phyloP scores from a whole-genome alignment of 228 moss, liverwort and hornwort species.

The Sphagnum fallax region DNA sequence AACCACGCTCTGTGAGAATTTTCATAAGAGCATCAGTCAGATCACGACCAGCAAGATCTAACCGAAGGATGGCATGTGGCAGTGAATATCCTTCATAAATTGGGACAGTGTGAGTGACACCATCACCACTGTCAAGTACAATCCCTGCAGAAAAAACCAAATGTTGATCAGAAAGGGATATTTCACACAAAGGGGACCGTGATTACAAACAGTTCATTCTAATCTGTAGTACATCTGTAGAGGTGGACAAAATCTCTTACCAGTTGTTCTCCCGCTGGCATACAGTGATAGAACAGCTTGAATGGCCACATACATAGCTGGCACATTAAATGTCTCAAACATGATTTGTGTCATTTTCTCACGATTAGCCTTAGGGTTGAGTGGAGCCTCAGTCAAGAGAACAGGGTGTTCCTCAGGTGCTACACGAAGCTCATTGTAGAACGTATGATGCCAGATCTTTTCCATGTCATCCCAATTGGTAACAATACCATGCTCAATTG shows the following conservation, averaged over 20 bases:
- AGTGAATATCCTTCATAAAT: constrained; percentile 62
- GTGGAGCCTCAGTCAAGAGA: constrained; percentile 65
- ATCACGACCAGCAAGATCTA: constrained; percentile 66
- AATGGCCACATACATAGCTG: constrained; percentile 78
- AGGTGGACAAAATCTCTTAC: constrained; percentile 15
- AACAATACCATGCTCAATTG: constrained; percentile 86
- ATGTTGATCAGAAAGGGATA: too few relatives aligned
- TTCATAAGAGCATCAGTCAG: constrained; percentile 62
- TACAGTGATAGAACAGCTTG: constrained; percentile 79
- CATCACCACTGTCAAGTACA: constrained; percentile 58
- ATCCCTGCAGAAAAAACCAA: constrained; percentile 23
- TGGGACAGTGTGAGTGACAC: constrained; percentile 61
- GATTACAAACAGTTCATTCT: too few relatives aligned
- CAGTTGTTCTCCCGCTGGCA: constrained; percentile 79
- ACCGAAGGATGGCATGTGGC: constrained; percentile 56
- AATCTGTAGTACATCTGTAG: too few relatives aligned
- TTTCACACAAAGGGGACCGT: too few relatives aligned
- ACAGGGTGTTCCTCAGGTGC: constrained; percentile 82
- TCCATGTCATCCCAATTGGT: constrained; percentile 93
- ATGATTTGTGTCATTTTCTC: constrained; percentile 94
- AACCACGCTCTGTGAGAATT: constrained; percentile 63
- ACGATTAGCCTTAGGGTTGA: constrained; percentile 81
- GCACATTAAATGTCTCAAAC: constrained; percentile 84
- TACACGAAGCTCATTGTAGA: constrained; percentile 81
- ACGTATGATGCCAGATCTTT: constrained; percentile 89